Evolutionary conservation across 2,329 filamentous ascomycete species (phyloP), one percentile per base, ranked within the genome.

Genomic region (Diaporthe aspalathi): DNA sequence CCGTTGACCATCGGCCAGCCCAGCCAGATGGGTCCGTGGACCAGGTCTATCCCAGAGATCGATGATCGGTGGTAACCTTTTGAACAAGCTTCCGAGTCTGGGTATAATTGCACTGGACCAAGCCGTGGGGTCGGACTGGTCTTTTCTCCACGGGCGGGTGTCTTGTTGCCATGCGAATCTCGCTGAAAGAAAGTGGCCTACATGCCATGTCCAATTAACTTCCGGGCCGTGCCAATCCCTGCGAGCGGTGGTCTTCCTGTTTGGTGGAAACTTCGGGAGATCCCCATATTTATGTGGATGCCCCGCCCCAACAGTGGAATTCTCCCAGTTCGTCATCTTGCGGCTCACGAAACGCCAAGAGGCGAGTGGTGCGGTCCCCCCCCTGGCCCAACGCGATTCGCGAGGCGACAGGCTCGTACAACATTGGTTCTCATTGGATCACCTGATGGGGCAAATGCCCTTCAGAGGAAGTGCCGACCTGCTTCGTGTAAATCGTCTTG

Each of bases 271-370:
- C 38, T 29, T 29, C 1, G n/a, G 29, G 1, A 38, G 4, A 14
- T 8, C 38, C 38, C 56, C 56, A 43, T 38, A 62, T 22, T 22
- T 32, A 45, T 62, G 56, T 38, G 16, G 3, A 62, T 29, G 24
- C 29, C 24, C 38, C 22, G 56, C 7, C 56, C 56, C 56, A 32
- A 29, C 24, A 27, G 56, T 62, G 22, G 24, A 62, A 62, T 29
- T 62, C 22, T 27, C 56, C 56, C 38, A 45, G 56, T 32, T 62
- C 56, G 56, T 62, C 56, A 62, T 62, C 22, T 62, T 62, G 56
- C 56, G 56, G 56, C 56, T 62, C 56, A 62, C 56, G 56, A 62
- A 62, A 62, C 38, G 56, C 56, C 56, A 62, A 62, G 56, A 62
- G 17, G 5, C 56, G 29, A 62, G 38, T 62, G 56, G 56, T 38